Evolutionary conservation across 164 flowering plant species (phyloP), one percentile per base, ranked within the genome.

Genomic region (Aristolochia californica): DNA sequence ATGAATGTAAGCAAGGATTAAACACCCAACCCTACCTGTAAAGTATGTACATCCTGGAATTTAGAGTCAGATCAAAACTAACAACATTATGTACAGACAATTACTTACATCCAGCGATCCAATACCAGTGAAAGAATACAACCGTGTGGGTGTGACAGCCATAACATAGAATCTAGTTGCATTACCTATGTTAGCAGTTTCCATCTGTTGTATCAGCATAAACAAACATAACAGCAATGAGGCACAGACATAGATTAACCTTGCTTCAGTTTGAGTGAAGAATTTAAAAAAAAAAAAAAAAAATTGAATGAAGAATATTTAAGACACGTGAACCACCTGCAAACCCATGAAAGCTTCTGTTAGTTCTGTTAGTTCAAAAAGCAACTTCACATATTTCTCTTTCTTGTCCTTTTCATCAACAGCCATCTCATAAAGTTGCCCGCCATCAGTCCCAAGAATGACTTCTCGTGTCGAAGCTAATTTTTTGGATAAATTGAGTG

Each of bases 91-190:
- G 27, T 53, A 10, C 20, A n/a, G 15, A 2, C 43, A 18, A 28
- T 26, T 48, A 79, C 85, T 75, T 79, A 88, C 98, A 30, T 93
- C 99, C 66, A 85, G 62, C 2, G 87, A 77, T 45, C 97, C 99
- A 53, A 83, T 75, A 51, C 99, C 99, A 51, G 91, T 87, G 66
- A 80, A 93, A 51, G 96, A 83, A 74, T 87, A 93, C 57, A 93
- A 88, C 17, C 97, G 74, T 24, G 96, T 89, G 34, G 99, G 96
- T 72, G 99, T 89, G 51, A 89, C 95, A 64, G 91, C 99, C 99
- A 93, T 93, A 67, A 93, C 78, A 63, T 84, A 89, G 57, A 77
- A 89, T 71, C 96, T 80, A 25, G 84, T 87, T 60, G 85, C 83
- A 66, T 71, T 81, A 59, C 70, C 72, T 44, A 72, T 26, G 66